These are phyloP conservation scores for Camelina hispida DNA, from an alignment of 345 rosid species.

Conservation along the genomic window DNA sequence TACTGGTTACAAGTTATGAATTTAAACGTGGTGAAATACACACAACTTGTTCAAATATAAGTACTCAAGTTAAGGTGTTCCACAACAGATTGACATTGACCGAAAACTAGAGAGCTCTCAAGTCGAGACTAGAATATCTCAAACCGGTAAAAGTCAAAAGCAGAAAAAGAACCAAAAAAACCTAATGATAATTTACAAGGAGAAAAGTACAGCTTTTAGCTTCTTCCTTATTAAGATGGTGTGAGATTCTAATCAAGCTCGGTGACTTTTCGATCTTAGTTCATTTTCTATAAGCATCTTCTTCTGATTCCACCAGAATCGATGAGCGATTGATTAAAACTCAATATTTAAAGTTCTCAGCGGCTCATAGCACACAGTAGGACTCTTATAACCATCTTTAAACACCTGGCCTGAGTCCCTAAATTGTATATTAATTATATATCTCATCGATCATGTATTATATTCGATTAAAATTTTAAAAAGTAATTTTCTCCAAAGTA, in stretches of 20 bases:
- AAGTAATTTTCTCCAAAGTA: no score
- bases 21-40: no score
- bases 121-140: not conserved
- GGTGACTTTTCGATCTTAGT: not conserved
- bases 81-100: no score
- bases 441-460: not conserved
- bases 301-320: not conserved
- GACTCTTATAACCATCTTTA: not conserved
- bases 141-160: not conserved
- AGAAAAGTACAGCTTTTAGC: not conserved
- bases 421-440: not conserved
- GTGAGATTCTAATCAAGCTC: not conserved
- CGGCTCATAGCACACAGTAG: not conserved
- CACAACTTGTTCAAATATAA: no score
- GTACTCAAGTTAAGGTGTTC: no score
- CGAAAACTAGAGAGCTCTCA: not conserved
- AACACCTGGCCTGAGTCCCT: not conserved
- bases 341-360: not conserved
- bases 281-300: not conserved
- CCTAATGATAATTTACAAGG: not conserved
- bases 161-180: not conserved
- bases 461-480: not conserved
- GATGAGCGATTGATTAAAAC: not conserved
- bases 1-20: constrained; percentile 1
- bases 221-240: not conserved